Conservation (phyloP, 805 yeast genomes). For the Zygotorulaspora florentina region DNA sequence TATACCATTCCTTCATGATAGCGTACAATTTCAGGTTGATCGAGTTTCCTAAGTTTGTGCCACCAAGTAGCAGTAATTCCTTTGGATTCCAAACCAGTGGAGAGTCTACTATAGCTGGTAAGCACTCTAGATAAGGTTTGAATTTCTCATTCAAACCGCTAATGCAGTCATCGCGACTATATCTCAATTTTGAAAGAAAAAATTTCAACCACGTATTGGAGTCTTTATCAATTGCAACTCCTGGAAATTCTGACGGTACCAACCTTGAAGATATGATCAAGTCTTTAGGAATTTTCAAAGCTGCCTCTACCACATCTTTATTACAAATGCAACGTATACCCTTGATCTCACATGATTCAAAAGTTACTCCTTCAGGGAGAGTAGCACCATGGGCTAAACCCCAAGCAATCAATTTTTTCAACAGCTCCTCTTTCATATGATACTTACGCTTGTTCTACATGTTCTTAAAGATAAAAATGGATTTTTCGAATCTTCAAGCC, state of each 20-base stretch:
- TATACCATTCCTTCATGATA: slow-evolving; percentile 63
- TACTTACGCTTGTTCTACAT: neutral
- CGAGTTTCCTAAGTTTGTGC: slow-evolving; percentile 62
- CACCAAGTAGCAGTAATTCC: slow-evolving; percentile 51
- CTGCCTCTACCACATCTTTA: slow-evolving; percentile 24
- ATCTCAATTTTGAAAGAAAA: slow-evolving; percentile 42
- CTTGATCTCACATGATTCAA: slow-evolving; percentile 29
- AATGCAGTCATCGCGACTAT: slow-evolving; percentile 17
- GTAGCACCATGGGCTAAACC: slow-evolving; percentile 37
- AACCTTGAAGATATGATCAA: slow-evolving; percentile 30
- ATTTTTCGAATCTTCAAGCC: too few relatives aligned
- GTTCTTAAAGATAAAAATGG: neutral
- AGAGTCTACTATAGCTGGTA: slow-evolving; percentile 47
- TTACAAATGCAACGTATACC: slow-evolving; percentile 38
- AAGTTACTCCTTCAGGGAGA: slow-evolving; percentile 35
- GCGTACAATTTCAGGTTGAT: slow-evolving; percentile 42
- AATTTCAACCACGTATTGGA: slow-evolving; percentile 38
- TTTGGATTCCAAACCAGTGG: slow-evolving; percentile 60
- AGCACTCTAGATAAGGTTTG: slow-evolving; percentile 45
- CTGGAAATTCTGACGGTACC: slow-evolving; percentile 25
- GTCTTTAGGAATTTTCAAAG: slow-evolving; percentile 28
- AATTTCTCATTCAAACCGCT: slow-evolving; percentile 25
- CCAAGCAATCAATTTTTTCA: slow-evolving; percentile 33
- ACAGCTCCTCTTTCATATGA: neutral
- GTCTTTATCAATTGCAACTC: slow-evolving; percentile 10